These are phyloP conservation scores for Pseudoscleropodium purum DNA, from an alignment of 225 moss, liverwort and hornwort species.

Conservation along the genomic window DNA sequence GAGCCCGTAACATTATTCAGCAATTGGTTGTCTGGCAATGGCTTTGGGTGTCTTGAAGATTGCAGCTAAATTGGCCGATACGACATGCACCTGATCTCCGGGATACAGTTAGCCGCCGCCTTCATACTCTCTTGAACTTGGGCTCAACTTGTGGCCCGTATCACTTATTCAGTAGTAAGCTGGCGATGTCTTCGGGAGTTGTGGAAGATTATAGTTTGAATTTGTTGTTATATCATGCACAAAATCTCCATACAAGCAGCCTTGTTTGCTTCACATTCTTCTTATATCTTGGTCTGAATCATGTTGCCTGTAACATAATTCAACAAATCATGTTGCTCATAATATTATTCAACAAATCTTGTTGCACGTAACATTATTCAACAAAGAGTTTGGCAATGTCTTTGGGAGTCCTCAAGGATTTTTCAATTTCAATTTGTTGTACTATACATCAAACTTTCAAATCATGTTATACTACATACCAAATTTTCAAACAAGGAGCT, in stretches of 20 bases:
- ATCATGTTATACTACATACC: too few species aligned
- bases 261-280: neutral
- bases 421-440: neutral
- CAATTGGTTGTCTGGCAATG: too few species aligned
- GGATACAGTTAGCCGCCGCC: neutral
- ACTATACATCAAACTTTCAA: neutral
- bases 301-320: neutral
- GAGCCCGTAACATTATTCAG: neutral
- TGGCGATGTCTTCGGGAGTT: neutral
- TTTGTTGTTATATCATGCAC: neutral
- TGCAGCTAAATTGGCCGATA: neutral
- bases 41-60: neutral
- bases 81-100: neutral
- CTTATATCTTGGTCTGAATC: neutral
- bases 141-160: too few species aligned
- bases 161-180: too few species aligned
- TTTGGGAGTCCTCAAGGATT: neutral
- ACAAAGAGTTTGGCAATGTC: neutral
- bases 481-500: neutral
- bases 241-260: neutral
- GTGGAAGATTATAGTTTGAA: neutral
- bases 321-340: too few species aligned
- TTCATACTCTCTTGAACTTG: neutral
- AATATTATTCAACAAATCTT: too few species aligned
- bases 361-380: too few species aligned